Evolutionary conservation across 1,284 basidiomycete species (phyloP).

Genomic region (Rhodotorula mucilaginosa): DNA sequence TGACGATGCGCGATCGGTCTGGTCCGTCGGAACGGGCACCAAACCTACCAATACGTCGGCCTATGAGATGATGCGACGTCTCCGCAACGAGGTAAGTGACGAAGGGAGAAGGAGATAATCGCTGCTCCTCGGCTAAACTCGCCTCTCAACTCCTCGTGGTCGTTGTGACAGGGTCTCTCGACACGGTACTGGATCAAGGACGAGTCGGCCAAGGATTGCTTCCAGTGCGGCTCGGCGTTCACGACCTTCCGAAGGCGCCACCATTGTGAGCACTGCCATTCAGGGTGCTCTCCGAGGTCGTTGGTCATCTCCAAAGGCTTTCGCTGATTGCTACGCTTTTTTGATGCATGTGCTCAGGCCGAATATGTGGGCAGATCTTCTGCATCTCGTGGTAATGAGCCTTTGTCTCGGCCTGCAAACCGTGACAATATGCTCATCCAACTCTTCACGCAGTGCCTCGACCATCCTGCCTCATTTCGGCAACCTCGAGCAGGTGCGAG

Average conservation of each 20-base stretch:
- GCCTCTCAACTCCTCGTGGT: slow-evolving; percentile 32
- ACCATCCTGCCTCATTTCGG: slow-evolving; percentile 56
- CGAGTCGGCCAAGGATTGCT: slow-evolving; percentile 91
- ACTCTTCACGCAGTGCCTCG: slow-evolving; percentile 66
- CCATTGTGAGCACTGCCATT: slow-evolving; percentile 76
- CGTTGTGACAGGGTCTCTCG: slow-evolving; percentile 60
- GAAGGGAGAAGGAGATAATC: slow-evolving; percentile 50
- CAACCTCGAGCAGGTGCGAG: slow-evolving; percentile 83
- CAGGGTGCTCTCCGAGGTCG: neutral
- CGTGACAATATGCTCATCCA: too few species aligned
- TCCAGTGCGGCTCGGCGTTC: slow-evolving; percentile 87
- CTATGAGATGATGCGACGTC: slow-evolving; percentile 79
- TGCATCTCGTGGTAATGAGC: slow-evolving; percentile 65
- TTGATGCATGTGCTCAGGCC: slow-evolving; percentile 21
- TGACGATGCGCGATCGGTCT: slow-evolving; percentile 74
- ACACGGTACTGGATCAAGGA: slow-evolving; percentile 98
- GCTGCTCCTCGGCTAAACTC: neutral
- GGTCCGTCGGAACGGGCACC: slow-evolving; percentile 41
- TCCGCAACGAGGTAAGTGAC: slow-evolving; percentile 68
- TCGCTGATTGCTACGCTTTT: neutral
- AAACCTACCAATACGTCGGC: slow-evolving; percentile 58
- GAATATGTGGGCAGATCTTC: slow-evolving; percentile 64
- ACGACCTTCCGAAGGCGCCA: slow-evolving; percentile 90
- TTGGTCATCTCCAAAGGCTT: neutral
- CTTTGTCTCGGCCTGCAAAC: neutral